phyloP scores from a whole-genome alignment of 192 early-diverging fungal species.

The Cladochytrium replicatum region DNA sequence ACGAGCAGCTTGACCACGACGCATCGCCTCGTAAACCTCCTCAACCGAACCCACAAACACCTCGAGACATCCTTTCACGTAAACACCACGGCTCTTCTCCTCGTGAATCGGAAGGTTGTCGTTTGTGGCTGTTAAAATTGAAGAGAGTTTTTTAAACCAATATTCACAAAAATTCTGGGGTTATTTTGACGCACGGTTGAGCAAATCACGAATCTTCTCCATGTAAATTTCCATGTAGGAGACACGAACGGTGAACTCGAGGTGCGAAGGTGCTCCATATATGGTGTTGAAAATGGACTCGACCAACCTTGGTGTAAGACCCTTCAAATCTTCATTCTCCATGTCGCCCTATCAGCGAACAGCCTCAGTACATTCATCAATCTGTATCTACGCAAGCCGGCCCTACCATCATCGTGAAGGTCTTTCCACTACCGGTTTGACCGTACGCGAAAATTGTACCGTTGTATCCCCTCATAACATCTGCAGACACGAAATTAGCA shows the following conservation, averaged over 20 bases:
- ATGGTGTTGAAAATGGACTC: constrained; percentile 92
- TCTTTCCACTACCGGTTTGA: constrained; percentile 95
- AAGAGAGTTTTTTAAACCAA: neutral
- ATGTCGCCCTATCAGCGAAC: constrained; percentile 77
- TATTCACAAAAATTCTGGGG: constrained; percentile 8
- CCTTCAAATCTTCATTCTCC: constrained; percentile 80
- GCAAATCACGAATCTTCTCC: constrained; percentile 95
- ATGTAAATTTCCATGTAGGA: constrained; percentile 99
- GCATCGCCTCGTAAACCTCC: constrained; percentile 98
- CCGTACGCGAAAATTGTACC: constrained; percentile 99
- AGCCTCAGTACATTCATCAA: constrained; percentile 60
- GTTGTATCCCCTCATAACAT: constrained; percentile 94
- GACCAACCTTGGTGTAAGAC: constrained; percentile 94
- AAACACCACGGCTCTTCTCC: constrained; percentile 92
- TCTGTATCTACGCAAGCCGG: no score
- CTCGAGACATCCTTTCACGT: constrained; percentile 95
- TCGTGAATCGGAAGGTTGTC: constrained; percentile 96
- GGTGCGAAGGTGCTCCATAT: constrained; percentile 74
- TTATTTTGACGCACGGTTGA: constrained; percentile 67
- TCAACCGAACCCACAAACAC: constrained; percentile 91
- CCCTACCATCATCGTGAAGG: constrained; percentile 25
- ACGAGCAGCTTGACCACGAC: constrained; percentile 76
- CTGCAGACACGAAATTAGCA: no score
- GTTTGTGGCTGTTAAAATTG: constrained; percentile 50
- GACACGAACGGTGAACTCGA: constrained; percentile 97